These are phyloP conservation scores for Lablab purpureus DNA, from an alignment of 306 rosid species.

Conservation along the genomic window DNA sequence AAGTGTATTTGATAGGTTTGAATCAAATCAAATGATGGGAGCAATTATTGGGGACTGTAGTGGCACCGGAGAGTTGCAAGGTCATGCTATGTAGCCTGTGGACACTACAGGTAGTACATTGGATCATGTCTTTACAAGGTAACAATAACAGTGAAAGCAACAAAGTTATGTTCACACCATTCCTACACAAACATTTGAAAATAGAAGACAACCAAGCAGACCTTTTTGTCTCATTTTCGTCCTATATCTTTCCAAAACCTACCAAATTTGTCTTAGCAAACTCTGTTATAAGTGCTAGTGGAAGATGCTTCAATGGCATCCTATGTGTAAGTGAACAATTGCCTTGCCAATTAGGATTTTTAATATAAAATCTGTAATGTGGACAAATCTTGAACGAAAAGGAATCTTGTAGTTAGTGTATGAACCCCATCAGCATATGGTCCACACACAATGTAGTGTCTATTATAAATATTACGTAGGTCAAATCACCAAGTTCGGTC, in stretches of 20 bases:
- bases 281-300: neutral
- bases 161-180: too few species aligned
- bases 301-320: neutral
- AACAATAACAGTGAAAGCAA: too few species aligned
- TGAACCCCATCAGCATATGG: neutral
- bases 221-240: neutral
- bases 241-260: neutral
- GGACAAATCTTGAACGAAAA: neutral
- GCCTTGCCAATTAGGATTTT: neutral
- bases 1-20: neutral
- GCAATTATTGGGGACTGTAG: neutral
- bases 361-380: neutral
- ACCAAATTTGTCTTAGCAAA: neutral
- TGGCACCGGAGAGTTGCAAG: neutral
- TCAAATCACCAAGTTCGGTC: neutral
- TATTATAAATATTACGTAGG: neutral
- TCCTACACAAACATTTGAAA: neutral
- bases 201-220: neutral
- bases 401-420: neutral
- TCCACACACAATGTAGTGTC: neutral
- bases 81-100: neutral
- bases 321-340: neutral
- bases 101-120: neutral
- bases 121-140: too few species aligned
- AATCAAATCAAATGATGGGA: neutral